A percentile compares a stretch with the other conserved stretches of the same genome.
phyloP scores from a whole-genome alignment of 345 rosid species.

The Cardamine chenopodiifolia region DNA sequence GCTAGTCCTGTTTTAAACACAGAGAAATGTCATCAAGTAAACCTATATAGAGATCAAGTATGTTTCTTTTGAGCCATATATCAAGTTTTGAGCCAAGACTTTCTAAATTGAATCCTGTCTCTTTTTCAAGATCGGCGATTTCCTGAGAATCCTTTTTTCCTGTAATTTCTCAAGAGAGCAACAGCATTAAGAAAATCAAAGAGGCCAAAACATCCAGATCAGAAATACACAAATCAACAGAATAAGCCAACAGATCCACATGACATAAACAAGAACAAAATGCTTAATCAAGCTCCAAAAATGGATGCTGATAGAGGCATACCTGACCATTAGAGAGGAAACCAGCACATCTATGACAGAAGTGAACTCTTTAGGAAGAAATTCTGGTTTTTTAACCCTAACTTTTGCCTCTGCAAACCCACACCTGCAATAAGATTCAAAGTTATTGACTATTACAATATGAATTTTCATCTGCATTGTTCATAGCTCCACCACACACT shows the following conservation, averaged over 20 bases:
- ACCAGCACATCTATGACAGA: conserved; percentile 88
- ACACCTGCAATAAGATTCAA: conserved; percentile 46
- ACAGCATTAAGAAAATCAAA: conserved; percentile 2
- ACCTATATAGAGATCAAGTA: neutral
- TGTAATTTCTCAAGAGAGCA: conserved; percentile 37
- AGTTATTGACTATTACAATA: neutral
- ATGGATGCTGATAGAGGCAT: neutral
- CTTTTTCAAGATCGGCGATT: conserved; percentile 71
- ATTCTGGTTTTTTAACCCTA: conserved; percentile 91
- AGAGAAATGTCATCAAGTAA: conserved; percentile 11
- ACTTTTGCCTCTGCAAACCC: conserved; percentile 71
- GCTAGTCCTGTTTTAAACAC: conserved; percentile 64
- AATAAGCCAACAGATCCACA: neutral
- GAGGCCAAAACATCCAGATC: neutral
- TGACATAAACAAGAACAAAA: neutral
- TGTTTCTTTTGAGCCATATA: neutral
- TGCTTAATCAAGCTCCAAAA: neutral
- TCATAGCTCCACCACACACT: neutral
- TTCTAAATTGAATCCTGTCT: conserved; percentile 85
- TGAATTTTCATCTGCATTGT: neutral
- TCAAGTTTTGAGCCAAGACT: conserved; percentile 82
- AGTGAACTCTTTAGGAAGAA: conserved; percentile 83
- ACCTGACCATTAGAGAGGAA: conserved; percentile 96
- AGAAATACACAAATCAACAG: neutral
- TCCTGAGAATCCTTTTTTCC: conserved; percentile 80